Evolutionary conservation across 768 basidiomycete species (phyloP).

Genomic region (Crucibulum laeve): DNA sequence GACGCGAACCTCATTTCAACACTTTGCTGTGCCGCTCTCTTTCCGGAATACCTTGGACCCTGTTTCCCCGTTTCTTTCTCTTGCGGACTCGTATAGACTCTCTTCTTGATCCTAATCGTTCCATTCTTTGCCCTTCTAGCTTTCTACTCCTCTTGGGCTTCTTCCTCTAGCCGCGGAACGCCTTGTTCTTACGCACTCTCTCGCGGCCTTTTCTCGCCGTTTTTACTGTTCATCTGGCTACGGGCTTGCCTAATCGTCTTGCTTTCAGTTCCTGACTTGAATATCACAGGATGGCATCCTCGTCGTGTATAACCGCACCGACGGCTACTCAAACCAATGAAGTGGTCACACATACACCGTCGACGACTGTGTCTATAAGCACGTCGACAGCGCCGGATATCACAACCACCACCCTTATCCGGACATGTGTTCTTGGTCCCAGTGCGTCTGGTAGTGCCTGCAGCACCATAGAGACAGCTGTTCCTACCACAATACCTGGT

Average conservation of each 20-base stretch:
- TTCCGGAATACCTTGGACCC: not conserved
- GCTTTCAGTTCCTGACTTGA: not conserved
- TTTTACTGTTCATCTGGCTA: not conserved
- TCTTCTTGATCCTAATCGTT: not conserved
- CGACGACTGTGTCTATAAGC: conserved; percentile 32
- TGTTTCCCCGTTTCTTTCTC: not conserved
- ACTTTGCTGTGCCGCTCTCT: not conserved
- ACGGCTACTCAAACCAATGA: conserved; percentile 37
- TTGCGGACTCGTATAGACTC: not conserved
- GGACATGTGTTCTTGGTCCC: conserved; percentile 1
- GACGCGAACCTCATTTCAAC: not conserved
- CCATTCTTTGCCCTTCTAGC: not conserved
- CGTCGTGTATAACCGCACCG: conserved; percentile 37
- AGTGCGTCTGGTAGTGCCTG: not conserved
- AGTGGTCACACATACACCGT: conserved; percentile 25
- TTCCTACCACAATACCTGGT: conserved; percentile 18
- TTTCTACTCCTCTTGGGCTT: not conserved
- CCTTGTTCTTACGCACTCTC: no score
- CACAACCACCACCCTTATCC: conserved; percentile 3
- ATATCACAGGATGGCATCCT: conserved; percentile 19
- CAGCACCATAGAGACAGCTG: conserved; percentile 1
- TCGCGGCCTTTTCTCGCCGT: not conserved
- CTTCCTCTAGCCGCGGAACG: no score
- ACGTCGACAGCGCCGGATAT: conserved; percentile 9
- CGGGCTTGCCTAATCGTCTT: not conserved